Conservation (phyloP, 768 basidiomycete species). For the Dioszegia hungarica region DNA sequence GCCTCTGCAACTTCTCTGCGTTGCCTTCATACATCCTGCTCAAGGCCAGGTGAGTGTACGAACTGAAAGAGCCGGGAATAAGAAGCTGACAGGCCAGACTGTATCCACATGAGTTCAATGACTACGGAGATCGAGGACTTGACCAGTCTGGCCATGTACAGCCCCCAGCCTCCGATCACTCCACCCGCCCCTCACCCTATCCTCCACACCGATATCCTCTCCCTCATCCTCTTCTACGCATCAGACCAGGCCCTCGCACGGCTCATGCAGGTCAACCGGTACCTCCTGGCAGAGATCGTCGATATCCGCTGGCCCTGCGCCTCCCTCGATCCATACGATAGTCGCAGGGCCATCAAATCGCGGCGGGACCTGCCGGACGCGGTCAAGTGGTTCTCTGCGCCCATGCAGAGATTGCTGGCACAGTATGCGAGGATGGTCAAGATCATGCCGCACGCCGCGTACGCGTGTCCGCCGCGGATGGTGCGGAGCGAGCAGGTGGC, state of each 20-base stretch:
- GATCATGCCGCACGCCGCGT: neutral
- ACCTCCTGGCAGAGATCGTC: neutral
- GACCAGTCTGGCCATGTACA: no score
- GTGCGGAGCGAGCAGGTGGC: neutral
- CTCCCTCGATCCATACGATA: neutral
- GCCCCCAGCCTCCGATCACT: no score
- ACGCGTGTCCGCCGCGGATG: neutral
- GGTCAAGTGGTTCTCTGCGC: neutral
- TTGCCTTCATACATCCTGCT: no score
- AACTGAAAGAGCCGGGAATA: no score
- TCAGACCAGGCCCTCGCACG: neutral
- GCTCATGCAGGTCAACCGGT: neutral
- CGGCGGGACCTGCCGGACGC: neutral
- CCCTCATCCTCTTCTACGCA: neutral
- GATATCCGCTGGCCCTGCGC: neutral
- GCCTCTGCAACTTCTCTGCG: no score
- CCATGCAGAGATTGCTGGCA: neutral
- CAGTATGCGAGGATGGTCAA: neutral
- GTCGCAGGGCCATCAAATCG: neutral
- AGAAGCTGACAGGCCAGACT: no score
- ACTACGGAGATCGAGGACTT: no score
- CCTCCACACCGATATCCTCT: slow-evolving; percentile 1
- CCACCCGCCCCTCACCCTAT: neutral
- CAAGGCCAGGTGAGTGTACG: no score
- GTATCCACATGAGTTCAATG: no score